Evolutionary conservation across 495 filamentous ascomycete genomes (phyloP).

Genomic region (Podospora australis): DNA sequence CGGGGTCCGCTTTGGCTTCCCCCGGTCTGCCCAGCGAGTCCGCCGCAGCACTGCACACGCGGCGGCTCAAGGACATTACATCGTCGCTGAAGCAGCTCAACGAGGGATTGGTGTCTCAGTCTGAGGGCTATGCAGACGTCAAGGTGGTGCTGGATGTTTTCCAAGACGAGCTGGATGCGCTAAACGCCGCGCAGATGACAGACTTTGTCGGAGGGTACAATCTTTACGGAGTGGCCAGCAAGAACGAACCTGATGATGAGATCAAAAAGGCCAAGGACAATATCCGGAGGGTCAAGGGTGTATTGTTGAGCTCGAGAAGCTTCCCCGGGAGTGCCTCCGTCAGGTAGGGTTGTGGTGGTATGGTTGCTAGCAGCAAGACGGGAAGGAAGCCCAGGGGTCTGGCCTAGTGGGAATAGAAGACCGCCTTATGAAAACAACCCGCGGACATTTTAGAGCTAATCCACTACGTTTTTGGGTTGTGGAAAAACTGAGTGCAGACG

Average conservation of each 20-base stretch:
- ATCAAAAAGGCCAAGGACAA: slow-evolving; percentile 72
- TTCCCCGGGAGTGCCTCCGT: slow-evolving; percentile 50
- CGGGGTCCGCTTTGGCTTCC: slow-evolving; percentile 22
- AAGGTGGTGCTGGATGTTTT: slow-evolving; percentile 41
- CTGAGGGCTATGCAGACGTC: slow-evolving; percentile 32
- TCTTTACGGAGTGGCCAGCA: slow-evolving; percentile 35
- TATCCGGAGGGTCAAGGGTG: slow-evolving; percentile 89
- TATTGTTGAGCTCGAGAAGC: slow-evolving; percentile 70
- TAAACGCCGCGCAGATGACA: slow-evolving; percentile 29
- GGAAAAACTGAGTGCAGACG: no score
- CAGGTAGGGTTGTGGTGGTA: no score
- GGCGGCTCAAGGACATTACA: slow-evolving; percentile 27
- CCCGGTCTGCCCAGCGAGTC: slow-evolving; percentile 5
- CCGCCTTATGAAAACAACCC: no score
- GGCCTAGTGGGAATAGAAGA: no score
- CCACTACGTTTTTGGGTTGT: no score
- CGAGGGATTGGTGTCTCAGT: slow-evolving; percentile 35
- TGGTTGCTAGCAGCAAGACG: no score
- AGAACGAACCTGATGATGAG: slow-evolving; percentile 60
- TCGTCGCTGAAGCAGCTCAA: slow-evolving; percentile 49
- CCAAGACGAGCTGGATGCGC: slow-evolving; percentile 38
- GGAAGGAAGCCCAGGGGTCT: no score
- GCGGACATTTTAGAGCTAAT: no score
- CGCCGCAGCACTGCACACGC: slow-evolving; percentile 25
- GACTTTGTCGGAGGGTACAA: slow-evolving; percentile 28